These are phyloP conservation scores for Populus simonii DNA, from an alignment of 345 rosid genomes.

Conservation along the genomic window DNA sequence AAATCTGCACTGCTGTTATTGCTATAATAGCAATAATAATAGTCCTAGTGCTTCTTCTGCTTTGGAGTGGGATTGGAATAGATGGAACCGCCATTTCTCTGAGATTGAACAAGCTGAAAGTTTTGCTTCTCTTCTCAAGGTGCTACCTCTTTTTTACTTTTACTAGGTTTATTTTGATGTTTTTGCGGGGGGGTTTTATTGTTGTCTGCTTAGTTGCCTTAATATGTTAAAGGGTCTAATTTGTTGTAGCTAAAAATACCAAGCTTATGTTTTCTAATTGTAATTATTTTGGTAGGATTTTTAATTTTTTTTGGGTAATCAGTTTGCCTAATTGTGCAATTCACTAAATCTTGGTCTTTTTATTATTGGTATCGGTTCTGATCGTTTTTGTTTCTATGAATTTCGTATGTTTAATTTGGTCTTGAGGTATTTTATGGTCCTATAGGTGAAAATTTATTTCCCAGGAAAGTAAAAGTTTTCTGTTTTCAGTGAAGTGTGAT, in stretches of 20 bases:
- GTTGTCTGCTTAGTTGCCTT: not conserved
- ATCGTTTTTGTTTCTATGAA: not conserved
- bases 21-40: conserved; percentile 28
- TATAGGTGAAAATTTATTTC: not conserved
- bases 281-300: not conserved
- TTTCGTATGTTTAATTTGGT: not conserved
- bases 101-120: conserved; percentile 77
- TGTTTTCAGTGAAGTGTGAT: not conserved
- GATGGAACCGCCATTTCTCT: conserved; percentile 84
- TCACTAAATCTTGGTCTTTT: not conserved
- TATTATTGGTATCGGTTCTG: not conserved
- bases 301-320: not conserved
- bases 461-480: not conserved
- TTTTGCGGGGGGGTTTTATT: not conserved
- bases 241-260: not conserved
- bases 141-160: conserved; percentile 15
- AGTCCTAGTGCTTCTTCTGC: conserved; percentile 27
- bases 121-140: conserved; percentile 80
- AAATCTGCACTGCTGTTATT: conserved; percentile 32
- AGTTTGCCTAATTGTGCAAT: not conserved
- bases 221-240: not conserved
- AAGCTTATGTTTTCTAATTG: not conserved
- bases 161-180: not conserved
- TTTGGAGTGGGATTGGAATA: conserved; percentile 82
- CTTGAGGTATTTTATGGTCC: not conserved